A percentile compares a stretch with the other conserved stretches of the same genome.
phyloP scores from a whole-genome alignment of 2,329 filamentous ascomycete species.

The Plenodomus lindquistii region DNA sequence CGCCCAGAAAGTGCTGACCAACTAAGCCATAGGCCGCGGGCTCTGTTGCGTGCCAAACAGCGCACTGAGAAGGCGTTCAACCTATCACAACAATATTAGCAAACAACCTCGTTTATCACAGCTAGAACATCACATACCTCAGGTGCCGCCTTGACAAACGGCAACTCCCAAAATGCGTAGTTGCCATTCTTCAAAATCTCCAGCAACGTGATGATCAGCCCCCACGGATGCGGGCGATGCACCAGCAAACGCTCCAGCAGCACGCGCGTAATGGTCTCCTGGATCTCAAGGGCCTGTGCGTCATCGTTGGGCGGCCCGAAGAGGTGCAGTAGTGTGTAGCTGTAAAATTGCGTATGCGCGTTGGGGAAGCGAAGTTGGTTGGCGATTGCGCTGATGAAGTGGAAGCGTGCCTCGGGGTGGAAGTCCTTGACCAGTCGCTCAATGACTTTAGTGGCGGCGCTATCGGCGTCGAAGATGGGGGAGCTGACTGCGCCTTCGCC shows the following conservation, averaged over 20 bases:
- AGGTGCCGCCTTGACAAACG: conserved; percentile 86
- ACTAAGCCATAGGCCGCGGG: conserved; percentile 44
- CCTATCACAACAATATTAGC: conserved; percentile 39
- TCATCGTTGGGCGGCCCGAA: conserved; percentile 67
- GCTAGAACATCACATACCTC: conserved; percentile 58
- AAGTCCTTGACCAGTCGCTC: conserved; percentile 77
- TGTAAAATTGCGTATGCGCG: conserved; percentile 90
- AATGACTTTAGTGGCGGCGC: conserved; percentile 71
- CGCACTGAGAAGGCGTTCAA: conserved; percentile 52
- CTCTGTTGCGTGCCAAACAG: conserved; percentile 54
- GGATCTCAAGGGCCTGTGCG: conserved; percentile 71
- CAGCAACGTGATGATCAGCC: conserved; percentile 81
- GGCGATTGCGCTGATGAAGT: conserved; percentile 79
- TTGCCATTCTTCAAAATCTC: conserved; percentile 91
- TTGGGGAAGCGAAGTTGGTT: conserved; percentile 93
- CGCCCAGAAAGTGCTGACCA: background rate
- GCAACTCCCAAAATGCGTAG: conserved; percentile 89
- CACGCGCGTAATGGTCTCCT: conserved; percentile 87
- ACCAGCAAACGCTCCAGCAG: conserved; percentile 85
- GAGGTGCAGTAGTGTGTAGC: conserved; percentile 78
- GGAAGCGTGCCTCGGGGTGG: conserved; percentile 78
- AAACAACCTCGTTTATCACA: conserved; percentile 11
- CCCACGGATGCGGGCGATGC: conserved; percentile 94
- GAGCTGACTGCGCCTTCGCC: conserved; percentile 61
- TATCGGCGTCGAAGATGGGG: conserved; percentile 66